Conservation (phyloP, 1,284 basidiomycete genomes). For the Athelia sp. region DNA sequence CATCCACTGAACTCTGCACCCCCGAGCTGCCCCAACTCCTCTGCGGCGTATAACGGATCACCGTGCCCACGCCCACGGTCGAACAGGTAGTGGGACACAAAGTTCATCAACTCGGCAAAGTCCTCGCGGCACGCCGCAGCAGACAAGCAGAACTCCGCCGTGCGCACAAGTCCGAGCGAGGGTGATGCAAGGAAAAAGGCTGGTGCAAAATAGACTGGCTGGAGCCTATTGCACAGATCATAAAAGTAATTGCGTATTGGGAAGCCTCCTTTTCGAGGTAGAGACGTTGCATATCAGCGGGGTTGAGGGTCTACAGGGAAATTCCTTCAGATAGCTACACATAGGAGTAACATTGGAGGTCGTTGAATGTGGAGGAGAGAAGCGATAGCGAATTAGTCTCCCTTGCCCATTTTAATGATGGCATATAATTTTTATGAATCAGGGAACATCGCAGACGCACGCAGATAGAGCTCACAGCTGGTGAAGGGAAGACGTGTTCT, state of each 20-base stretch:
- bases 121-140: conserved; percentile 68
- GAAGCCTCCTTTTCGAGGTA: conserved; percentile 68
- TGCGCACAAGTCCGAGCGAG: conserved; percentile 31
- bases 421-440: conserved; percentile 29
- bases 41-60: conserved; percentile 74
- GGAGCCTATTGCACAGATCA: conserved; percentile 64
- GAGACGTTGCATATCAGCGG: conserved; percentile 54
- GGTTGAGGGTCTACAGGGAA: conserved; percentile 26
- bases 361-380: conserved; percentile 68
- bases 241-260: conserved; percentile 56
- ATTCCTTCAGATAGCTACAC: conserved; percentile 55
- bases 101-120: conserved; percentile 67
- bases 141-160: conserved; percentile 44
- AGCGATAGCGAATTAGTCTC: conserved; percentile 57
- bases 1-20: conserved; percentile 56
- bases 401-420: conserved; percentile 63
- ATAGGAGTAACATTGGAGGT: conserved; percentile 64
- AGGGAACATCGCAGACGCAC: neutral
- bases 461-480: conserved; percentile 48
- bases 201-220: conserved; percentile 35
- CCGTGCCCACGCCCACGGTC: conserved; percentile 69
- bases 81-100: conserved; percentile 77
- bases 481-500: conserved; percentile 56
- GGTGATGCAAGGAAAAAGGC: conserved; percentile 19
- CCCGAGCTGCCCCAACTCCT: conserved; percentile 73